These are phyloP conservation scores for Phytophthora pini DNA, from an alignment of 352 stramenopile genomes.

Conservation along the genomic window DNA sequence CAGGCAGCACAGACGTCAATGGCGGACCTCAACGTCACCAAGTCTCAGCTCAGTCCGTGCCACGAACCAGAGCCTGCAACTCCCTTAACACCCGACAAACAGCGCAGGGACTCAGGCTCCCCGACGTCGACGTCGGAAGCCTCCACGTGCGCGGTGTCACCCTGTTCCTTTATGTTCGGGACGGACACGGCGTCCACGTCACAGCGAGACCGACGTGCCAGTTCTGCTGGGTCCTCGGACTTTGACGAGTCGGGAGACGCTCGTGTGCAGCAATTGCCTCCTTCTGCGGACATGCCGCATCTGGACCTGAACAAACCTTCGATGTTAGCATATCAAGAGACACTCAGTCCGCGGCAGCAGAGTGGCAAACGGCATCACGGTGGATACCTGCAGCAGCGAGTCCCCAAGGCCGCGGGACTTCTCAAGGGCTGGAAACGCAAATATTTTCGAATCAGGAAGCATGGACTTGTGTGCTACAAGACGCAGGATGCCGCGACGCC, in stretches of 20 bases:
- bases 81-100: slow-evolving; percentile 5
- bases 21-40: slow-evolving; percentile 16
- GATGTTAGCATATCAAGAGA: slow-evolving; percentile 43
- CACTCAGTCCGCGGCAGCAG: slow-evolving; percentile 60
- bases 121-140: slow-evolving; percentile 17
- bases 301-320: slow-evolving; percentile 15
- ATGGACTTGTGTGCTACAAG: slow-evolving; percentile 73
- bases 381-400: slow-evolving; percentile 66
- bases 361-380: slow-evolving; percentile 65
- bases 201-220: slow-evolving; percentile 19
- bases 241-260: slow-evolving; percentile 28
- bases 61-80: slow-evolving; percentile 22
- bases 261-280: slow-evolving; percentile 36
- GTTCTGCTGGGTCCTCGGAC: slow-evolving; percentile 41
- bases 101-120: slow-evolving; percentile 9
- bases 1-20: slow-evolving; percentile 4
- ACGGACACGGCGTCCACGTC: not conserved
- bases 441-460: slow-evolving; percentile 75
- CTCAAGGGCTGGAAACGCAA: slow-evolving; percentile 76
- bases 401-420: slow-evolving; percentile 61
- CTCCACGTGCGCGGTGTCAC: slow-evolving; percentile 25
- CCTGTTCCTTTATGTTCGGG: slow-evolving; percentile 17
- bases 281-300: slow-evolving; percentile 3
- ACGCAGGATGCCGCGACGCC: slow-evolving; percentile 47
- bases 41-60: slow-evolving; percentile 14